Conservation (phyloP, 2,329 filamentous ascomycete species). For the Orbilia blumenaviensis region DNA sequence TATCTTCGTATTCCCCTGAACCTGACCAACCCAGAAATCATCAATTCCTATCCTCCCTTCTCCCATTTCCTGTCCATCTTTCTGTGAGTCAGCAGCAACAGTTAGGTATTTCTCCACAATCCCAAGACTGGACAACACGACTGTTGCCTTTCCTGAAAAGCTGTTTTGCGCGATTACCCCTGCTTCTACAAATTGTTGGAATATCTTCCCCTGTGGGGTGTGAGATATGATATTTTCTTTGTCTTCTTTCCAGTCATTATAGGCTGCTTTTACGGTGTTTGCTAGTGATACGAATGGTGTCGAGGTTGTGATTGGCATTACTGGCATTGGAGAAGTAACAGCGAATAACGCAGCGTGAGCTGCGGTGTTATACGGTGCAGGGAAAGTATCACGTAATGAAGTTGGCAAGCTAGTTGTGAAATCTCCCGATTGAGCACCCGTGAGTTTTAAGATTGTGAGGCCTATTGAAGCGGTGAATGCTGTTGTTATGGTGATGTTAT, state of each 20-base stretch:
- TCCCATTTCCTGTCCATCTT: background rate
- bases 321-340: background rate
- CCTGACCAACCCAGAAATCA: slow-evolving; percentile 2
- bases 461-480: background rate
- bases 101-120: slow-evolving; percentile 12
- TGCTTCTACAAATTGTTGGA: background rate
- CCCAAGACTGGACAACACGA: background rate
- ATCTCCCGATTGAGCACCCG: background rate
- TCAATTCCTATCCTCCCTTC: background rate
- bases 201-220: background rate
- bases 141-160: background rate
- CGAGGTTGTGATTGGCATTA: background rate
- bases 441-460: background rate
- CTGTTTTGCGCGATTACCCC: background rate
- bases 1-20: background rate
- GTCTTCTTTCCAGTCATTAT: background rate
- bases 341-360: background rate
- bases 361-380: background rate
- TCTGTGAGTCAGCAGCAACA: background rate
- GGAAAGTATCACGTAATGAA: background rate
- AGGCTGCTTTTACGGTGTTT: background rate
- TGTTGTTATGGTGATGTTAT: background rate
- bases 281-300: background rate
- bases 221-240: background rate
- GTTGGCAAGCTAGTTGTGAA: background rate